phyloP scores from a whole-genome alignment of 1,139 yeast genomes.

The Taphrina deformans region DNA sequence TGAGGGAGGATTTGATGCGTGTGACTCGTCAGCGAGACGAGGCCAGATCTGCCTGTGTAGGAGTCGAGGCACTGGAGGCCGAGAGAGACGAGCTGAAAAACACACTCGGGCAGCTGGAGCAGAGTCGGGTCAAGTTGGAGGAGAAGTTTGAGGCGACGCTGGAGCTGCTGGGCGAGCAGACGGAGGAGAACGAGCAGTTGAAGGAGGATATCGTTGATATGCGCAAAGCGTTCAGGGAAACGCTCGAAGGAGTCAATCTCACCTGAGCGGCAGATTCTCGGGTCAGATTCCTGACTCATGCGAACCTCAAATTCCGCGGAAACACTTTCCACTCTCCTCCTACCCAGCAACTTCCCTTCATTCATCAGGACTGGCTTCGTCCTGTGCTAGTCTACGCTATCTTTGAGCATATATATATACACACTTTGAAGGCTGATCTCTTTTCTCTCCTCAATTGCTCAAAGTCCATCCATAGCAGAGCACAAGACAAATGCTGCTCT shows the following conservation, averaged over 20 bases:
- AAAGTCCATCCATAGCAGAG: neutral
- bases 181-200: constrained; percentile 81
- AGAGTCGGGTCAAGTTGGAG: constrained; percentile 48
- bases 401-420: too few species aligned
- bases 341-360: neutral
- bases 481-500: neutral
- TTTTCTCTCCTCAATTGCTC: too few species aligned
- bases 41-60: constrained; percentile 66
- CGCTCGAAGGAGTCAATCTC: constrained; percentile 56
- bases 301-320: neutral
- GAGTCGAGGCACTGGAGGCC: constrained; percentile 58
- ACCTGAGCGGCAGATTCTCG: neutral
- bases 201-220: constrained; percentile 85
- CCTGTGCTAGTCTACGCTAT: too few species aligned
- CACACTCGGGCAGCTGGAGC: constrained; percentile 46
- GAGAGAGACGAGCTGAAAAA: constrained; percentile 48
- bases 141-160: constrained; percentile 59
- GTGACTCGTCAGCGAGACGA: constrained; percentile 61
- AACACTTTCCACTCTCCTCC: neutral
- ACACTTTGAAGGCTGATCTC: too few species aligned
- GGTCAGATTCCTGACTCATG: neutral
- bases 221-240: constrained; percentile 76
- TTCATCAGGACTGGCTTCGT: too few species aligned
- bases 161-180: constrained; percentile 80
- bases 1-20: constrained; percentile 62